Conservation (phyloP, 2,329 filamentous ascomycete genomes). For the Cercospora sp. region DNA sequence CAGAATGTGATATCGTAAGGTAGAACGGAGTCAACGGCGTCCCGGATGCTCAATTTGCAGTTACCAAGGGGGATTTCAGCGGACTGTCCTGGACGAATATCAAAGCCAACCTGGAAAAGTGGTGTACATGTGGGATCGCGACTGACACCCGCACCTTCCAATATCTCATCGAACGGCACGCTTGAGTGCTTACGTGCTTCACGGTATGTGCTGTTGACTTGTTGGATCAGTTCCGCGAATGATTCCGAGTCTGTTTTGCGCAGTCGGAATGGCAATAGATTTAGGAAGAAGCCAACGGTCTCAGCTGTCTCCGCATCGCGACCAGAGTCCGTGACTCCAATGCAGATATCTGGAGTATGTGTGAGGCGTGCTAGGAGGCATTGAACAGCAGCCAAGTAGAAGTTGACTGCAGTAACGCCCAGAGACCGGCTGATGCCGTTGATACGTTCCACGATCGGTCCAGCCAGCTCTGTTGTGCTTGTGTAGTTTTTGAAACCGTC, state of each 20-base stretch:
- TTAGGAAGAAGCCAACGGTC: constrained; percentile 44
- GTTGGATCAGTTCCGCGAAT: constrained; percentile 16
- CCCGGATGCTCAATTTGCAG: constrained; percentile 12
- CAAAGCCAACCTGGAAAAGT: constrained; percentile 41
- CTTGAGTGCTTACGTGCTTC: constrained; percentile 33
- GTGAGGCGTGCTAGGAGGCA: constrained; percentile 35
- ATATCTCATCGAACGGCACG: constrained; percentile 40
- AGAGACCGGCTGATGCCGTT: constrained; percentile 13
- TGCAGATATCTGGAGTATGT: constrained; percentile 38
- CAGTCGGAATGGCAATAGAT: constrained; percentile 43
- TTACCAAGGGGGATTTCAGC: constrained; percentile 20
- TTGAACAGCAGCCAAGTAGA: constrained; percentile 41
- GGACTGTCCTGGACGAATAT: constrained; percentile 29
- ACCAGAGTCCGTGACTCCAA: constrained; percentile 46
- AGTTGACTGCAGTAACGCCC: constrained; percentile 35
- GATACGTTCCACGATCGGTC: constrained; percentile 13
- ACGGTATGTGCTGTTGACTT: constrained; percentile 16
- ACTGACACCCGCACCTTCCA: constrained; percentile 33
- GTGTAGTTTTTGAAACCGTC: constrained; percentile 14
- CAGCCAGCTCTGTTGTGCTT: constrained; percentile 2
- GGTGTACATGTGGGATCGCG: constrained; percentile 35
- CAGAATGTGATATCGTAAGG: constrained; percentile 24
- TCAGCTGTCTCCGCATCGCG: constrained; percentile 34
- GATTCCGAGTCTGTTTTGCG: background rate
- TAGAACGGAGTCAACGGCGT: constrained; percentile 13